phyloP scores from a whole-genome alignment of 73 alveolate genomes.

The Symbiodinium natans region DNA sequence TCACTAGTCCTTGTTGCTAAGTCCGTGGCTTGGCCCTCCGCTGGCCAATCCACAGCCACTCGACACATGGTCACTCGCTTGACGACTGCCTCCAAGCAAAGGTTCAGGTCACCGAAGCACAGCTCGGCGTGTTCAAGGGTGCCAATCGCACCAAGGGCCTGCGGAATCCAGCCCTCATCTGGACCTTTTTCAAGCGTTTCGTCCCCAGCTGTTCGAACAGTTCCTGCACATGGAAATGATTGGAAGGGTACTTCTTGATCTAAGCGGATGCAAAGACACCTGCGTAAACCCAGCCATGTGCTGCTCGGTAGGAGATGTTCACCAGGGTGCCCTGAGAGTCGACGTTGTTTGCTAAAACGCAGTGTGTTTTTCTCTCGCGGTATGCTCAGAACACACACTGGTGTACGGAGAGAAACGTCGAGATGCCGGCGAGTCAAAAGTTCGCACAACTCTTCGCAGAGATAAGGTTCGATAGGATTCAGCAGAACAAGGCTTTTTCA shows the following conservation, averaged over 20 bases:
- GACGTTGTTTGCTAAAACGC: too few species aligned
- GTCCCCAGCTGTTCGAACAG: neutral
- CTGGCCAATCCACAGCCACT: slow-evolving; percentile 90
- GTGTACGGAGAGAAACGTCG: too few species aligned
- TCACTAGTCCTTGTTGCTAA: too few species aligned
- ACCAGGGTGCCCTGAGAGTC: slow-evolving; percentile 68
- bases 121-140: too few species aligned
- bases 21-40: slow-evolving; percentile 39
- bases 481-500: neutral
- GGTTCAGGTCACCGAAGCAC: neutral
- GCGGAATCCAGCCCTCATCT: neutral
- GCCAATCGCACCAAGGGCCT: neutral
- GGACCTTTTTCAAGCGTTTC: neutral
- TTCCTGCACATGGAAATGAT: neutral
- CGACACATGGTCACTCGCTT: slow-evolving; percentile 67
- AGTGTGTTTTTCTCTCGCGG: too few species aligned
- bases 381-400: too few species aligned
- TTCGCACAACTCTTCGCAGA: too few species aligned
- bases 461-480: too few species aligned
- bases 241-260: too few species aligned
- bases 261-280: too few species aligned
- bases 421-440: too few species aligned
- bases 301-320: slow-evolving; percentile 80
- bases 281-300: slow-evolving; percentile 94
- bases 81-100: slow-evolving; percentile 39